These are phyloP conservation scores for Alternaria consortialis DNA, from an alignment of 2,329 filamentous ascomycete species.

Conservation along the genomic window DNA sequence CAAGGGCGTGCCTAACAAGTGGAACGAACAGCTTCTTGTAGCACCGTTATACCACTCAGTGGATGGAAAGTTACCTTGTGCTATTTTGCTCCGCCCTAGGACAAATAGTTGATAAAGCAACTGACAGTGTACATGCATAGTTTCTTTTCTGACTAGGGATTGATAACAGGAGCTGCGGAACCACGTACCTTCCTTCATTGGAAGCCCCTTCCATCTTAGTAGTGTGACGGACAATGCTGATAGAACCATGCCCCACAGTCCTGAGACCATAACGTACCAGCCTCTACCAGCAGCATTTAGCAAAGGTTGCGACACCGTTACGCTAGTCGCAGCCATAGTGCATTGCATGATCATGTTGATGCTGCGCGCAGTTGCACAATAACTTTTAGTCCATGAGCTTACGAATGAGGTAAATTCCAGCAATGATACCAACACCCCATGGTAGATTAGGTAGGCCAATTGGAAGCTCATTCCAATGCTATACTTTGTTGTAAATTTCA, in stretches of 20 bases:
- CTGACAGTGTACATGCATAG: no score
- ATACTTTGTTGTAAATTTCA: not conserved
- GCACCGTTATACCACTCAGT: no score
- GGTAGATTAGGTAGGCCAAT: not conserved
- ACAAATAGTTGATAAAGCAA: no score
- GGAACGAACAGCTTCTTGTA: no score
- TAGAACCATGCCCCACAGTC: not conserved
- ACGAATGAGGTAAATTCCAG: not conserved
- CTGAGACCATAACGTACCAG: constrained; percentile 3
- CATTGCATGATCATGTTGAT: not conserved
- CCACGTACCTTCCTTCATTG: not conserved
- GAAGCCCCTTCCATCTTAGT: not conserved
- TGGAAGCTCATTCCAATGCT: not conserved
- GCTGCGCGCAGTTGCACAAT: not conserved
- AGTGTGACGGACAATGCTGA: not conserved
- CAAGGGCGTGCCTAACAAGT: no score
- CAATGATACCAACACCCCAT: not conserved
- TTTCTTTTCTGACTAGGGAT: no score
- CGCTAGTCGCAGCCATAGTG: not conserved
- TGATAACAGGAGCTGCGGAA: not conserved
- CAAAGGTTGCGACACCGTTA: not conserved
- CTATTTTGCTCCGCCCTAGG: no score
- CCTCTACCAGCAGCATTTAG: not conserved
- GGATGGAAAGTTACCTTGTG: no score
- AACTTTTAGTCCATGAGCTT: not conserved